Base-by-base conservation (phyloP, 371 early-diverging fungal genomes). In the Mortierella sp. region DNA sequence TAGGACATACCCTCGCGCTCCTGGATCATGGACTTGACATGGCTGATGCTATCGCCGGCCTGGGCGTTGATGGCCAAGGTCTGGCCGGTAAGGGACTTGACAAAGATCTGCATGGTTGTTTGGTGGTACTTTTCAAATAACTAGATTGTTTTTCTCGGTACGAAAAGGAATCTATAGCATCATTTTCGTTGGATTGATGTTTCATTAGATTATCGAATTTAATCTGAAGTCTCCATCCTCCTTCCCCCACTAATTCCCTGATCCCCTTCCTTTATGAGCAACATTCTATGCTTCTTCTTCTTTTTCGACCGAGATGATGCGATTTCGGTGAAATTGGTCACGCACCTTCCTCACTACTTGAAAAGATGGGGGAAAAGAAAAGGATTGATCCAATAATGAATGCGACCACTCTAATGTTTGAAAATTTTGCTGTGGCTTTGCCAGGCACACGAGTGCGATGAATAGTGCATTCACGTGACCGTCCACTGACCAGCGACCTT, bases 11-110 rank as follows among this genome's bases (percentile, higher is more conserved):
- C 94, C 87, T 97, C 97, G 87, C 96, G 96, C 84, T 93, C 95
- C 85, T 96, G 93, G 83, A 96, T 95, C 88, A 94, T 92, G 78
- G 90, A 87, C 91, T 94, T 96, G 87, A 96, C 93, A 84, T 88
- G 88, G 86, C 89, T 90, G 87, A 97, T 94, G 70, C 93, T 91
- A 76, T 93, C 91, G 60, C 86, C 70, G 60, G 89, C 78, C 72
- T 93, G 89, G 77, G 93, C 94, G 86, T 96, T 94, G 72, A 94
- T 86, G 72, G 94, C 92, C 84, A 95, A 90, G 78, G 95, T 95
- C 68, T 76, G 65, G 72, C 94, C 95, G 71, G 92, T 87, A 67
- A 93, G 90, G 83, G 94, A 93, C 88, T 95, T 95, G 77, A 96
- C 95, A 86, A 95, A 96, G 84, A 94, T 90, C 85, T 96, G 96